Percentiles rank a stretch among this genome's conserved stretches.
Conservation (phyloP, 2,329 filamentous ascomycete genomes). For the Talaromyces sp. region DNA sequence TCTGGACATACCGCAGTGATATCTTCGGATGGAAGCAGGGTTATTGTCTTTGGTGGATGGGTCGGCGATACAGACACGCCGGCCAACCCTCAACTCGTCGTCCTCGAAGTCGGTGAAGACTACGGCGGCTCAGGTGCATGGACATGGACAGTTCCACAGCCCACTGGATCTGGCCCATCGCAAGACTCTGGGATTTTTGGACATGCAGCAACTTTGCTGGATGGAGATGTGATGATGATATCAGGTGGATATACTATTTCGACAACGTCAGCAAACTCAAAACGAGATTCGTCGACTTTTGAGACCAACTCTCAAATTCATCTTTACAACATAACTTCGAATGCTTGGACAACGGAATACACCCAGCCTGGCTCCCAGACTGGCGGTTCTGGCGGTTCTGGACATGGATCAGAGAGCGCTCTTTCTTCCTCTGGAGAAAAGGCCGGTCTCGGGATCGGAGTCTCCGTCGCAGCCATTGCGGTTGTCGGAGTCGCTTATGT, state of each 20-base stretch:
- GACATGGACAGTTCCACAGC: slow-evolving; percentile 38
- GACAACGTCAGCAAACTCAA: slow-evolving; percentile 26
- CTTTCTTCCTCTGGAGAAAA: slow-evolving; percentile 36
- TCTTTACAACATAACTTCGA: slow-evolving; percentile 59
- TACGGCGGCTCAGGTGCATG: slow-evolving; percentile 54
- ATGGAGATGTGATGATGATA: slow-evolving; percentile 58
- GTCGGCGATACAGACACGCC: slow-evolving; percentile 73
- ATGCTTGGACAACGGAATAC: slow-evolving; percentile 55
- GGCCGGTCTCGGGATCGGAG: slow-evolving; percentile 59
- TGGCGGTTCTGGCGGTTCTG: slow-evolving; percentile 14
- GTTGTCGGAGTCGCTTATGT: slow-evolving; percentile 45
- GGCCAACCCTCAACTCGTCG: slow-evolving; percentile 73
- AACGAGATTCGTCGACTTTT: slow-evolving; percentile 27
- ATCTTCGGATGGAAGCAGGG: slow-evolving; percentile 68
- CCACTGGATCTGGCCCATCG: slow-evolving; percentile 33
- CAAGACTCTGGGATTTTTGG: slow-evolving; percentile 52
- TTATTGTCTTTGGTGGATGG: slow-evolving; percentile 86
- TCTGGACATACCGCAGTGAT: slow-evolving; percentile 86
- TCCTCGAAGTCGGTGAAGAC: slow-evolving; percentile 69
- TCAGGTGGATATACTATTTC: slow-evolving; percentile 54
- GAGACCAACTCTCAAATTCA: slow-evolving; percentile 43
- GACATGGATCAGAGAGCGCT: slow-evolving; percentile 15
- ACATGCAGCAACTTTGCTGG: slow-evolving; percentile 58
- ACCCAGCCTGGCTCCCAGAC: slow-evolving; percentile 36
- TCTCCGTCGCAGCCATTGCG: slow-evolving; percentile 59